Conservation (phyloP, 352 stramenopile species). For the Blastocystis sp. region DNA sequence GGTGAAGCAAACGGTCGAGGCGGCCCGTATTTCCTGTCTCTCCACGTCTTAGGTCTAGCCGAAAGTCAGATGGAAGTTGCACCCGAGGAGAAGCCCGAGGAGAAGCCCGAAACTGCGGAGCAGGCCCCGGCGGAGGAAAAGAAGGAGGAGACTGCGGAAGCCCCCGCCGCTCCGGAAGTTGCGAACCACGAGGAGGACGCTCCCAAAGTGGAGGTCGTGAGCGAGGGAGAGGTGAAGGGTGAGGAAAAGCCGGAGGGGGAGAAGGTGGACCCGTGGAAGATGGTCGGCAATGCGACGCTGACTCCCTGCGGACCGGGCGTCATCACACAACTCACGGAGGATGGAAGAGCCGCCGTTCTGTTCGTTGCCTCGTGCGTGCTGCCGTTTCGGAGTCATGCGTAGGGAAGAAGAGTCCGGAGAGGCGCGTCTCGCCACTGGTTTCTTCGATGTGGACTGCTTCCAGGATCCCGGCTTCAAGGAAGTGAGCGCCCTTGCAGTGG, state of each 20-base stretch:
- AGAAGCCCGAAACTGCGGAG: neutral
- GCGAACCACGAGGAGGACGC: neutral
- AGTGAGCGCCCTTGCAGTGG: too few species aligned
- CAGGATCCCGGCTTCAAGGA: neutral
- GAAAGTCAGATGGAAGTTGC: neutral
- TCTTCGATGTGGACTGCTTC: neutral
- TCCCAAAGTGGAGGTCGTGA: neutral
- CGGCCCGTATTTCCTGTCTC: neutral
- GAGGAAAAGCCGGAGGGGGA: neutral
- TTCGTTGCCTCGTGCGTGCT: neutral
- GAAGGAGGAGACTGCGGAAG: neutral
- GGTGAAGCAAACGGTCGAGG: neutral
- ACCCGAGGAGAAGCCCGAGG: neutral
- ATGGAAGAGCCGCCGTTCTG: constrained; percentile 6
- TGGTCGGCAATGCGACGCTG: neutral
- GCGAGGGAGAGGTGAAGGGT: neutral
- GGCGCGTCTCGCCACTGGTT: constrained; percentile 2
- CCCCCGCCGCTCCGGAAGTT: neutral
- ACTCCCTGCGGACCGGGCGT: constrained; percentile 48
- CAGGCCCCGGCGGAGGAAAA: neutral
- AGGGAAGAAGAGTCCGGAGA: neutral
- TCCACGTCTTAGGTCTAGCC: neutral
- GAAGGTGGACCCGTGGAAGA: neutral
- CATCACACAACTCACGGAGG: constrained; percentile 9
- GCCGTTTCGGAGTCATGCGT: neutral